Conservation (phyloP, 768 basidiomycete species). For the Mycena vitilis region DNA sequence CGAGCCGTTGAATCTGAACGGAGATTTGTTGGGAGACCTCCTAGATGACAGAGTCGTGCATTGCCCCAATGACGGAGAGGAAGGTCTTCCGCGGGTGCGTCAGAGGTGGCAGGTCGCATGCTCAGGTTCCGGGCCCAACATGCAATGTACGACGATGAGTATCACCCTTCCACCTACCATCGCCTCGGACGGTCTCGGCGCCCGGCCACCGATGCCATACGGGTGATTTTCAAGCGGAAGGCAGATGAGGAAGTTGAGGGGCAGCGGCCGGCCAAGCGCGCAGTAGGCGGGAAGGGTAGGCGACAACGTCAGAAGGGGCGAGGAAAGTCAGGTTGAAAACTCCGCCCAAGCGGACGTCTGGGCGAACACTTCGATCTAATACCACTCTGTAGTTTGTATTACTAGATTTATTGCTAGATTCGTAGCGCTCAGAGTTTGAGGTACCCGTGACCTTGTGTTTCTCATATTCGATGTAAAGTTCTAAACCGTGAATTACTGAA, state of each 20-base stretch:
- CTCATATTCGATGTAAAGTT: too few species aligned
- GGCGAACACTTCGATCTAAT: neutral
- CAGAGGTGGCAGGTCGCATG: neutral
- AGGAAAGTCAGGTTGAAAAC: neutral
- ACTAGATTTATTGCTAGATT: too few species aligned
- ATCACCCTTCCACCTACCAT: conserved; percentile 2
- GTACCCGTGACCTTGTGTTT: too few species aligned
- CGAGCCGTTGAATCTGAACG: conserved; percentile 13
- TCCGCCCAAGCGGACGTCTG: neutral
- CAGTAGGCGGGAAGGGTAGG: neutral
- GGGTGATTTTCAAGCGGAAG: neutral
- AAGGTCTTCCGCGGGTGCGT: neutral
- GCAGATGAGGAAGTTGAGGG: neutral
- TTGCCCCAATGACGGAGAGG: neutral
- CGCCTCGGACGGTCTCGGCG: neutral
- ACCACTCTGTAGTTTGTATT: neutral
- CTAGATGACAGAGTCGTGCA: neutral
- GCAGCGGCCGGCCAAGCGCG: neutral
- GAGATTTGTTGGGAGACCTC: conserved; percentile 10
- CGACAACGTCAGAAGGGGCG: neutral
- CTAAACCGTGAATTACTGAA: too few species aligned
- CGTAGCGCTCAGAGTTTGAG: too few species aligned
- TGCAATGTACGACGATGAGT: neutral
- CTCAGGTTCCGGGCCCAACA: conserved; percentile 2
- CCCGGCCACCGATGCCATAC: neutral